phyloP scores from a whole-genome alignment of 1,284 basidiomycete species.

The Volvariella surrecta region DNA sequence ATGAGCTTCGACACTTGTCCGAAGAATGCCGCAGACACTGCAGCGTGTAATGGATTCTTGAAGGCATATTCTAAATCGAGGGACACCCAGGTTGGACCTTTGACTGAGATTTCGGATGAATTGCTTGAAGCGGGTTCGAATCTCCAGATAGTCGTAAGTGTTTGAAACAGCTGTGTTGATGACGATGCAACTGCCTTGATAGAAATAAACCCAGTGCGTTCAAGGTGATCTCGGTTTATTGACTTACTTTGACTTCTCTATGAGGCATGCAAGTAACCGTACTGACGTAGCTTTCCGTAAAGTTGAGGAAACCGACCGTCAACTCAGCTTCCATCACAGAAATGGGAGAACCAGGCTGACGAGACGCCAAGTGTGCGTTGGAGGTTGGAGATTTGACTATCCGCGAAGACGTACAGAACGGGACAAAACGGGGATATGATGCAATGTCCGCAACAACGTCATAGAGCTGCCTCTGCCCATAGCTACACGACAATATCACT shows the following conservation, averaged over 20 bases:
- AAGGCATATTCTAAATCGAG: conserved; percentile 85
- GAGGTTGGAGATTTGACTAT: conserved; percentile 40
- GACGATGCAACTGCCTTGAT: conserved; percentile 68
- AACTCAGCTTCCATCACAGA: conserved; percentile 75
- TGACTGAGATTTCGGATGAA: conserved; percentile 30
- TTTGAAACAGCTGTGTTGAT: conserved; percentile 81
- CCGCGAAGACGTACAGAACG: conserved; percentile 79
- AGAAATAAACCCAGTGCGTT: conserved; percentile 1
- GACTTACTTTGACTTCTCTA: conserved; percentile 69
- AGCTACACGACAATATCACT: conserved; percentile 16
- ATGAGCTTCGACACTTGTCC: conserved; percentile 82
- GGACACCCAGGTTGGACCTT: conserved; percentile 59
- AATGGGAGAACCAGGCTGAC: conserved; percentile 21
- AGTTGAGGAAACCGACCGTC: conserved; percentile 81
- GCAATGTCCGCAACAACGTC: conserved; percentile 81
- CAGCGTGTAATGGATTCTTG: conserved; percentile 78
- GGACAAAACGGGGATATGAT: conserved; percentile 82
- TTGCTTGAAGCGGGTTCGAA: conserved; percentile 50
- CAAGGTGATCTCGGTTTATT: conserved; percentile 10
- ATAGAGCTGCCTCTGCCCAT: conserved; percentile 78
- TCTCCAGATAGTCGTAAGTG: conserved; percentile 76
- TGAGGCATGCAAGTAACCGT: conserved; percentile 73
- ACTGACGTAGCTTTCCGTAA: conserved; percentile 86
- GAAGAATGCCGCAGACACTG: conserved; percentile 78
- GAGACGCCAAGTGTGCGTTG: no score